These are phyloP conservation scores for Yarrowia bubula DNA, from an alignment of 805 yeast species.

Conservation along the genomic window DNA sequence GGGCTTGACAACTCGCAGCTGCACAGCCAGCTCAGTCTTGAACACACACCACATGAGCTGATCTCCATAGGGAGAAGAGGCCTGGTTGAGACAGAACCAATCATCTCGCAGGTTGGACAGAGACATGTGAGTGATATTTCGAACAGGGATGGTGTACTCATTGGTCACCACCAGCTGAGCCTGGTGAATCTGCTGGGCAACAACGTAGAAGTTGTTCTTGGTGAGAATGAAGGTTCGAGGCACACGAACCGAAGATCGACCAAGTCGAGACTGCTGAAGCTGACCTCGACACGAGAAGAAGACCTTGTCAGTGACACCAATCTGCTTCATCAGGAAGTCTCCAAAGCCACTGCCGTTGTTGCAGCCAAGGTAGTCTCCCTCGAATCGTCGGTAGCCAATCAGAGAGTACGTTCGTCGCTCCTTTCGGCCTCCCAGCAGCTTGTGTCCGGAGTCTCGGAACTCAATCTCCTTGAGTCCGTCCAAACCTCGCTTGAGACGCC, in stretches of 20 bases:
- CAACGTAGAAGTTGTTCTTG: slow-evolving; percentile 56
- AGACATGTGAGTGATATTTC: slow-evolving; percentile 58
- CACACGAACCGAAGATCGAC: slow-evolving; percentile 80
- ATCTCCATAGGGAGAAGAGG: slow-evolving; percentile 64
- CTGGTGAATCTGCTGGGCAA: slow-evolving; percentile 71
- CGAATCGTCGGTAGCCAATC: slow-evolving; percentile 79
- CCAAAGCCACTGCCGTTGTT: slow-evolving; percentile 77
- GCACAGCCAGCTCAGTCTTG: slow-evolving; percentile 85
- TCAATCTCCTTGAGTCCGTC: slow-evolving; percentile 75
- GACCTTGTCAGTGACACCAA: slow-evolving; percentile 66
- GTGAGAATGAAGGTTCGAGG: slow-evolving; percentile 75
- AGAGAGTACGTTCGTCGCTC: slow-evolving; percentile 88
- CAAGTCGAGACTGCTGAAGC: slow-evolving; percentile 78
- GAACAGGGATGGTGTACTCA: slow-evolving; percentile 63
- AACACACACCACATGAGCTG: slow-evolving; percentile 74
- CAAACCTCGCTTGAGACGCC: slow-evolving; percentile 68
- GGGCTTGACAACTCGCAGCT: slow-evolving; percentile 60
- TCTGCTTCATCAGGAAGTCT: slow-evolving; percentile 64
- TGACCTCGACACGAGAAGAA: slow-evolving; percentile 81
- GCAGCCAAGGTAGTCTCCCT: slow-evolving; percentile 93
- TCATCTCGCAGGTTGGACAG: slow-evolving; percentile 82
- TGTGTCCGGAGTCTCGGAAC: slow-evolving; percentile 79
- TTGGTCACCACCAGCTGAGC: slow-evolving; percentile 55
- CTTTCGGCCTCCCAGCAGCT: slow-evolving; percentile 67
- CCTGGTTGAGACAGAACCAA: slow-evolving; percentile 75